These are phyloP conservation scores for Salix arbutifolia DNA, from an alignment of 345 rosid species.

Conservation along the genomic window DNA sequence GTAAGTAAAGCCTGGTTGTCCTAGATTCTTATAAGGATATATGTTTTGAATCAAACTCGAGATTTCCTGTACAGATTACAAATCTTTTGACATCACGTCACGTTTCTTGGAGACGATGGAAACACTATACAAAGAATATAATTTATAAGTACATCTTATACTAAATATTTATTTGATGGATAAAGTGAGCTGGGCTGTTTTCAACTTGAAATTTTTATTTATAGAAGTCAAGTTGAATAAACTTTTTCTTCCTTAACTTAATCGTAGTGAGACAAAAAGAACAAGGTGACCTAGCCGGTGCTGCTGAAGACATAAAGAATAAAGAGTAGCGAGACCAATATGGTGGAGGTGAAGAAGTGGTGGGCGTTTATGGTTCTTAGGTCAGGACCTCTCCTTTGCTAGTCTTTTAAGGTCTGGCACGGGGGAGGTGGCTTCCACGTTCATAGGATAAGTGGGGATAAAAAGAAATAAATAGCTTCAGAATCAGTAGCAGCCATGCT, in stretches of 20 bases:
- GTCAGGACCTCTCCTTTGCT: background rate
- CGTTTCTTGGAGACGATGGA: no score
- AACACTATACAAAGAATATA: no score
- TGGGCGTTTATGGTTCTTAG: background rate
- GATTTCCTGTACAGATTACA: rapidly evolving
- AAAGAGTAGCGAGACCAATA: background rate
- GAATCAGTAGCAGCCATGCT: background rate
- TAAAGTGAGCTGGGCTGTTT: no score
- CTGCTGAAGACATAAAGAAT: no score
- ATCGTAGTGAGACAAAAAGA: no score
- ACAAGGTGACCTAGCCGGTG: no score
- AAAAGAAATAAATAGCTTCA: background rate
- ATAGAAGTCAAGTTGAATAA: no score
- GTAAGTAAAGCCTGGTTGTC: no score
- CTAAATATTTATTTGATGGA: no score
- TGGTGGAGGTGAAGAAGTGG: background rate
- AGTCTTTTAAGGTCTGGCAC: background rate
- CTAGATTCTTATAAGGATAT: rapidly evolving
- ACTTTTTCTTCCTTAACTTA: no score
- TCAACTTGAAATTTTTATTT: no score
- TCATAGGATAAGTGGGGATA: background rate
- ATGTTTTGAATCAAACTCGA: rapidly evolving
- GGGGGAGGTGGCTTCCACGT: background rate
- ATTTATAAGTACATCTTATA: no score
- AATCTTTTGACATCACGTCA: rapidly evolving